Percentiles rank a stretch among this genome's conserved stretches.
Evolutionary conservation across 805 yeast species (phyloP).

Genomic region (Cyberlindnera subsufficiens): DNA sequence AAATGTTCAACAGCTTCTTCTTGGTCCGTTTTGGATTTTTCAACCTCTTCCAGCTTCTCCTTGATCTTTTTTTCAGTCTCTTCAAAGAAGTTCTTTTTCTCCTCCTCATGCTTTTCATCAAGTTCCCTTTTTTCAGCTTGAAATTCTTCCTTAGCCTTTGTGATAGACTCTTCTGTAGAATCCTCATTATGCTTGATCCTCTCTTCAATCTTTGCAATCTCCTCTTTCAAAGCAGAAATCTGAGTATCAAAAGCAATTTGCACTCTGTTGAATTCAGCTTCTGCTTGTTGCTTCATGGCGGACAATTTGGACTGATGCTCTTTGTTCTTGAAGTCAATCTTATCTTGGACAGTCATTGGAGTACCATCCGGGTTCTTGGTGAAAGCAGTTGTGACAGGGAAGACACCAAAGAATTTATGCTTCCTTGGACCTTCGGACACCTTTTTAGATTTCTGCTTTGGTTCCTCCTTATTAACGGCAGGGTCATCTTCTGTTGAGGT

Average conservation of each 20-base stretch:
- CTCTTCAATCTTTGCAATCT: slow-evolving; percentile 18
- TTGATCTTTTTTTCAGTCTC: slow-evolving; percentile 20
- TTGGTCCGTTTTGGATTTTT: slow-evolving; percentile 18
- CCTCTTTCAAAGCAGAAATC: slow-evolving; percentile 17
- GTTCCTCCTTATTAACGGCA: slow-evolving; percentile 1
- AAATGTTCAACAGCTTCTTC: slow-evolving; percentile 15
- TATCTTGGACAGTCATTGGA: slow-evolving; percentile 17
- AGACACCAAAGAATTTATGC: slow-evolving; percentile 12
- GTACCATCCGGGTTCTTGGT: slow-evolving; percentile 9
- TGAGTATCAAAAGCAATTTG: slow-evolving; percentile 16
- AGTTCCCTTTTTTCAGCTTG: slow-evolving; percentile 14
- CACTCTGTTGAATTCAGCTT: slow-evolving; percentile 14
- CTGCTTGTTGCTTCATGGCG: slow-evolving; percentile 13
- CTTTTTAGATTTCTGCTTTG: slow-evolving; percentile 7
- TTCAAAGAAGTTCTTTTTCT: slow-evolving; percentile 13
- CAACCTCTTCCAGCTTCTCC: slow-evolving; percentile 16
- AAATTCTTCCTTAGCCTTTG: slow-evolving; percentile 11
- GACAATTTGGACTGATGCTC: slow-evolving; percentile 14
- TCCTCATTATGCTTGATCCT: slow-evolving; percentile 12
- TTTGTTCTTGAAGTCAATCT: slow-evolving; percentile 12
- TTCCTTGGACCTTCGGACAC: slow-evolving; percentile 1
- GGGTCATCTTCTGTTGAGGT: neutral
- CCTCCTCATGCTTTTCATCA: slow-evolving; percentile 20
- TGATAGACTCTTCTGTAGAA: slow-evolving; percentile 10
- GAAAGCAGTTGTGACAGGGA: slow-evolving; percentile 7